Conservation (phyloP, 2,329 filamentous ascomycete species). For the Aspergillus chevalieri region DNA sequence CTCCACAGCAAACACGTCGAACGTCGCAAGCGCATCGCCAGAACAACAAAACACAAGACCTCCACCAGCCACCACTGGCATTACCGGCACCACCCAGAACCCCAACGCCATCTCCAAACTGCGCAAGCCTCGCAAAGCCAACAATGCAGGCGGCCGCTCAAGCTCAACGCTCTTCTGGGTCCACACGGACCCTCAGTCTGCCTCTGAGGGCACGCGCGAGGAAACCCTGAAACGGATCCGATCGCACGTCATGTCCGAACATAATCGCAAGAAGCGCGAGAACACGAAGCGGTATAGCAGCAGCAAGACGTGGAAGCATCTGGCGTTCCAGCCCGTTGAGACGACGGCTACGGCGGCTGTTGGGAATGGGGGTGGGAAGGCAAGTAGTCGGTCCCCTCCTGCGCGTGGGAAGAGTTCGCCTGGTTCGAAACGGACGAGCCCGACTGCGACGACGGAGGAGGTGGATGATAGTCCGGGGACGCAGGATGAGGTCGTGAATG, state of each 20-base stretch:
- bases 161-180: conserved; percentile 38
- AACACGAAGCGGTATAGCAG: conserved; percentile 36
- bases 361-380: background rate
- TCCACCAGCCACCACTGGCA: conserved; percentile 4
- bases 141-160: conserved; percentile 16
- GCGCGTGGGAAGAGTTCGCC: background rate
- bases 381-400: background rate
- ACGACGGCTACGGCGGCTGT: conserved; percentile 11
- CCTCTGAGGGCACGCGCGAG: conserved; percentile 31
- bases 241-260: conserved; percentile 40
- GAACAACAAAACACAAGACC: conserved; percentile 9
- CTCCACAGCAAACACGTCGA: background rate
- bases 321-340: conserved; percentile 29
- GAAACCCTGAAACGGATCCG: conserved; percentile 37
- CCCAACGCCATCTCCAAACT: conserved; percentile 21
- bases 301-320: conserved; percentile 32
- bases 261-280: conserved; percentile 38
- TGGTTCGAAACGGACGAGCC: conserved; percentile 8
- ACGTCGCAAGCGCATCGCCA: background rate
- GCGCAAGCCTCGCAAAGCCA: conserved; percentile 30
- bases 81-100: background rate
- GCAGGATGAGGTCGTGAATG: background rate
- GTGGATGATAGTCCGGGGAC: too few species aligned
- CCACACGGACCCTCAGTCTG: conserved; percentile 32
- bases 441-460: conserved; percentile 3